Percentiles rank a stretch among this genome's conserved stretches.
phyloP scores from a whole-genome alignment of 495 filamentous ascomycete genomes.

The Bacidia gigantensis region DNA sequence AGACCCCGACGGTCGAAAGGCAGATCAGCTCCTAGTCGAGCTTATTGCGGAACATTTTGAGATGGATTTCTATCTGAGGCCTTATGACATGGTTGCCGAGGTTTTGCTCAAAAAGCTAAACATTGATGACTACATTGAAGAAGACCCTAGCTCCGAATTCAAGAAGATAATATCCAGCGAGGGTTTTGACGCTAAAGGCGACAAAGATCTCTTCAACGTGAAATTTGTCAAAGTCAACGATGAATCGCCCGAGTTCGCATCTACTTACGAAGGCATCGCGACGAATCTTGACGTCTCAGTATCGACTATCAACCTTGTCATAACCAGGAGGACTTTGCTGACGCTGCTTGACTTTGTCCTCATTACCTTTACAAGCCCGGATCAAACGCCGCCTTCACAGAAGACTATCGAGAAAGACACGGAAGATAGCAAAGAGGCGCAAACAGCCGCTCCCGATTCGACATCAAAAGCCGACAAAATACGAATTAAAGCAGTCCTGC shows the following conservation, averaged over 20 bases:
- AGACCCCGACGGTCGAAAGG: conserved; percentile 61
- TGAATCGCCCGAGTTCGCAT: conserved; percentile 85
- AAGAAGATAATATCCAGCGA: conserved; percentile 90
- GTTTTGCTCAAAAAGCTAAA: conserved; percentile 76
- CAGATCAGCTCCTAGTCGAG: conserved; percentile 76
- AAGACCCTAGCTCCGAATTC: conserved; percentile 82
- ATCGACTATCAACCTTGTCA: conserved; percentile 88
- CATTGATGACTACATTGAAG: conserved; percentile 86
- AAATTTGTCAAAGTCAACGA: conserved; percentile 81
- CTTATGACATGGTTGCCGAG: conserved; percentile 84
- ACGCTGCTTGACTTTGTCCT: conserved; percentile 93
- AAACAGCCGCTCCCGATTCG: conserved; percentile 21
- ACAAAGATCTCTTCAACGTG: conserved; percentile 72
- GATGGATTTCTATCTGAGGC: conserved; percentile 72
- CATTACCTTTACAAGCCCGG: conserved; percentile 77
- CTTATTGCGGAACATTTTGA: conserved; percentile 81
- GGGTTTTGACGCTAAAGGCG: conserved; percentile 52
- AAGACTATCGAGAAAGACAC: conserved; percentile 35
- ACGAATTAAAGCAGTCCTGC: conserved; percentile 78
- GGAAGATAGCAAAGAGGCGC: conserved; percentile 19
- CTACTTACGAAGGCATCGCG: conserved; percentile 80
- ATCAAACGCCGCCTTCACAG: conserved; percentile 29
- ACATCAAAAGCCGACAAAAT: conserved; percentile 39
- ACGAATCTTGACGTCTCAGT: conserved; percentile 84
- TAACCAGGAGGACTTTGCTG: conserved; percentile 83